These are phyloP conservation scores for Candida qinlingensis DNA, from an alignment of 805 yeast genomes.

Conservation along the genomic window DNA sequence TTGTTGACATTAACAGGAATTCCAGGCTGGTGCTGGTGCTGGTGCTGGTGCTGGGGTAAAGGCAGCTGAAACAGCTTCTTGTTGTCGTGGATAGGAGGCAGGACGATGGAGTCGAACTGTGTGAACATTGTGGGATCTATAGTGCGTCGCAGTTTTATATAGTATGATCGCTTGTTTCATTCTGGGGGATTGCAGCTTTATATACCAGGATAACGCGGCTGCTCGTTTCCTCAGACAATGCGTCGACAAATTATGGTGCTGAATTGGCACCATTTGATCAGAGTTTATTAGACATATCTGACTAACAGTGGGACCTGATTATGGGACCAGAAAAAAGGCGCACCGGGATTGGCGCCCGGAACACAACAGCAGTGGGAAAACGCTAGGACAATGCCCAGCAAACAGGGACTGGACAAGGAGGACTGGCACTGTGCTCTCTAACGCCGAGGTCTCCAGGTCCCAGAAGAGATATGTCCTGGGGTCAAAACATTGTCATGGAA, in stretches of 20 bases:
- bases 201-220: not conserved
- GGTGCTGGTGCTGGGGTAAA: conserved; percentile 6
- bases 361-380: too few species aligned
- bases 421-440: too few species aligned
- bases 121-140: conserved; percentile 1
- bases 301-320: not conserved
- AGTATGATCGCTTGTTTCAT: too few species aligned
- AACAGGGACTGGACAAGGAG: too few species aligned
- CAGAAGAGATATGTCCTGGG: too few species aligned
- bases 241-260: too few species aligned
- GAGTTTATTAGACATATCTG: not conserved
- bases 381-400: too few species aligned
- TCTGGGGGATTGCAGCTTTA: not conserved
- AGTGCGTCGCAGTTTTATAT: too few species aligned
- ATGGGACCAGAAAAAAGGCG: not conserved
- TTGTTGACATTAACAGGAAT: not conserved
- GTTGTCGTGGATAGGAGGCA: conserved; percentile 9
- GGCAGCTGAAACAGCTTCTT: conserved; percentile 7
- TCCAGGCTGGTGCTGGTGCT: conserved; percentile 5
- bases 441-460: too few species aligned
- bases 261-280: too few species aligned
- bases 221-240: not conserved
- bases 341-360: too few species aligned
- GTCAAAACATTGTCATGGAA: not conserved
- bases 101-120: conserved; percentile 9